A percentile compares a stretch with the other conserved stretches of the same genome.
Conservation (phyloP, 2,329 filamentous ascomycete species). For the Talaromyces sp. region DNA sequence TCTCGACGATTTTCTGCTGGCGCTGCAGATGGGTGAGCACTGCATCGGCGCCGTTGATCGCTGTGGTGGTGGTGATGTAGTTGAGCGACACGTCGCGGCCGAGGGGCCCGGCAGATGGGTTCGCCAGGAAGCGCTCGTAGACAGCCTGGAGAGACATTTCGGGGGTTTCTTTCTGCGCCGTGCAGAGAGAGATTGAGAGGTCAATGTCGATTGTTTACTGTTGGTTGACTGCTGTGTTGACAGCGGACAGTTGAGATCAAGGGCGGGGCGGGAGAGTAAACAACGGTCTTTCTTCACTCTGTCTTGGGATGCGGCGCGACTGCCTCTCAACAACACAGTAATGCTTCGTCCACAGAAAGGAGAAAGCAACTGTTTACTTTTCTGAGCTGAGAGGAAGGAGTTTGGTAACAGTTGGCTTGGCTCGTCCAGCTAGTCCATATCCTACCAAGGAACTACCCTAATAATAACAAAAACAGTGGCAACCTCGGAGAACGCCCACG, state of each 20-base stretch:
- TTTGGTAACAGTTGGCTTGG: neutral
- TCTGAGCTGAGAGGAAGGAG: neutral
- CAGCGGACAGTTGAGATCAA: neutral
- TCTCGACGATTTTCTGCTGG: slow-evolving; percentile 70
- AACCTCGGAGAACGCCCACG: neutral
- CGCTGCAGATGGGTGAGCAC: slow-evolving; percentile 77
- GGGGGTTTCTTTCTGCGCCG: neutral
- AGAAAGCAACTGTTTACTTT: slow-evolving; percentile 1
- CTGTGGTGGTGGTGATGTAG: slow-evolving; percentile 85
- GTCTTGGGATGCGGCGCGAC: neutral
- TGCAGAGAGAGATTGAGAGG: neutral
- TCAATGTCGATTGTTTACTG: neutral
- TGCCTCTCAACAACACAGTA: neutral
- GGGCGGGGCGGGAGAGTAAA: neutral
- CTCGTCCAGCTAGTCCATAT: neutral
- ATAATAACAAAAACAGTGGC: neutral
- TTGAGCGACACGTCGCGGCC: slow-evolving; percentile 65
- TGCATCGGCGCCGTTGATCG: slow-evolving; percentile 63
- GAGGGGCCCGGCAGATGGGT: slow-evolving; percentile 60
- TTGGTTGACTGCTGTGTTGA: neutral
- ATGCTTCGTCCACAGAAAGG: neutral
- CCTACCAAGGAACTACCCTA: neutral
- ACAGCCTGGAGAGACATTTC: slow-evolving; percentile 41
- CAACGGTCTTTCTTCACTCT: neutral
- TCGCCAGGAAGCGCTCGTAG: slow-evolving; percentile 69